Conservation (phyloP, 371 early-diverging fungal genomes). For the Mortierella sp. region DNA sequence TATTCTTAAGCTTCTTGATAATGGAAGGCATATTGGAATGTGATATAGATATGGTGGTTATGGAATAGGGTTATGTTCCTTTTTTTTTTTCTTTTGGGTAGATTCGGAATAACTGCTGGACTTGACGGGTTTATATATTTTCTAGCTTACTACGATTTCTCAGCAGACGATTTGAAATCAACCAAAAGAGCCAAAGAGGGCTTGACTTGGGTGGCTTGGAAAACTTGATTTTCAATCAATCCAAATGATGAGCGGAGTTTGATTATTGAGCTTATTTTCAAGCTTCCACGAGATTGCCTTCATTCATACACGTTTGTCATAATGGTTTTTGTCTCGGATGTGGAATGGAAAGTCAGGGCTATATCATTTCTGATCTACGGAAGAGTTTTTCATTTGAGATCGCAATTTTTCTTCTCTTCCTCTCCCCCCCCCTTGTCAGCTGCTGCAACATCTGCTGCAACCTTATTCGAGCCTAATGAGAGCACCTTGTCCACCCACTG, state of each 20-base stretch:
- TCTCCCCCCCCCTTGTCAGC: too few relatives aligned
- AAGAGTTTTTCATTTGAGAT: too few relatives aligned
- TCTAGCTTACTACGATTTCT: conserved; percentile 3
- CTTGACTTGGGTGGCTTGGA: conserved; percentile 6
- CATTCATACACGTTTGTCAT: too few relatives aligned
- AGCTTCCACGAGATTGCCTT: neutral
- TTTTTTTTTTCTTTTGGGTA: neutral
- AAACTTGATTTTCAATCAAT: conserved; percentile 19
- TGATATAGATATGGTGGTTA: neutral
- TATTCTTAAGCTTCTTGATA: conserved; percentile 41
- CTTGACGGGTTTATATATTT: conserved; percentile 5
- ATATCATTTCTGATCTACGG: too few relatives aligned
- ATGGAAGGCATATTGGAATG: conserved; percentile 52
- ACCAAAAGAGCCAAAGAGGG: neutral
- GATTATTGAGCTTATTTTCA: neutral
- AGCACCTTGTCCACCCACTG: too few relatives aligned
- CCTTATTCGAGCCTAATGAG: too few relatives aligned
- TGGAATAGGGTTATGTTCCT: neutral
- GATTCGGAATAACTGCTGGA: neutral
- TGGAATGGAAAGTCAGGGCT: too few relatives aligned
- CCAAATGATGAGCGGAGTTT: neutral
- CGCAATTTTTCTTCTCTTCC: too few relatives aligned
- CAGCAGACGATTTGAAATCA: conserved; percentile 28
- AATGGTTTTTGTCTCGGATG: too few relatives aligned
- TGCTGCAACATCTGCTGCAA: too few relatives aligned